Evolutionary conservation across 305 asterid species (phyloP).

Genomic region (Fraxinus floribunda): DNA sequence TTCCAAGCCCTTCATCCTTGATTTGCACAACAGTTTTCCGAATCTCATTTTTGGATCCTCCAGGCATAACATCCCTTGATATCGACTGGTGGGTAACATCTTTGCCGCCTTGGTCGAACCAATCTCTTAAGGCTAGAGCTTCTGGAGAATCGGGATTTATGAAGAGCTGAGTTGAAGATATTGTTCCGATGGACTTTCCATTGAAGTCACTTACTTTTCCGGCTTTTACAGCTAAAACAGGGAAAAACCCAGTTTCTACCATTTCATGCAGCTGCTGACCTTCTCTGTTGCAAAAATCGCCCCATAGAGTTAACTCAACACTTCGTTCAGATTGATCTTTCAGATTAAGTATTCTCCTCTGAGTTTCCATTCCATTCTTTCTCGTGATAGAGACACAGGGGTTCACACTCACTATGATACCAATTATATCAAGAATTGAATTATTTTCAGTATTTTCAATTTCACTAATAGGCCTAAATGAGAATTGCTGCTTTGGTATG

Average conservation of each 20-base stretch:
- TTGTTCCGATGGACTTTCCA: conserved; percentile 79
- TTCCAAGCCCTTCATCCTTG: conserved; percentile 89
- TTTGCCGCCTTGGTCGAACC: conserved; percentile 82
- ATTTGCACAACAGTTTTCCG: conserved; percentile 74
- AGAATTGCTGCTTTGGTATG: conserved; percentile 84
- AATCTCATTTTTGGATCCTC: conserved; percentile 64
- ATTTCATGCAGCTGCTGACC: conserved; percentile 73
- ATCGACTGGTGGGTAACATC: conserved; percentile 67
- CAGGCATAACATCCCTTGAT: conserved; percentile 61
- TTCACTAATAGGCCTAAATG: conserved; percentile 72
- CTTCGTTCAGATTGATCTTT: conserved; percentile 76
- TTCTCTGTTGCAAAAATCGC: conserved; percentile 88
- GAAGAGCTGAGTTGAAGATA: conserved; percentile 84
- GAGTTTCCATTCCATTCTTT: conserved; percentile 98
- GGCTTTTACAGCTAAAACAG: conserved; percentile 87
- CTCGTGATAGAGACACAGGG: conserved; percentile 87
- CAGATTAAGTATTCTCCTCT: conserved; percentile 66
- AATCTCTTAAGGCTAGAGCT: conserved; percentile 54
- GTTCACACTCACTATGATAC: conserved; percentile 66
- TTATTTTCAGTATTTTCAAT: conserved; percentile 76
- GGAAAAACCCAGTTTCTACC: conserved; percentile 60
- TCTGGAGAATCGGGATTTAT: conserved; percentile 74
- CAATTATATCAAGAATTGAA: conserved; percentile 80
- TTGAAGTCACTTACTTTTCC: conserved; percentile 84
- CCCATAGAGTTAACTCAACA: conserved; percentile 90